Conservation (phyloP, 2,329 filamentous ascomycete genomes). For the Shiraia bambusicola region DNA sequence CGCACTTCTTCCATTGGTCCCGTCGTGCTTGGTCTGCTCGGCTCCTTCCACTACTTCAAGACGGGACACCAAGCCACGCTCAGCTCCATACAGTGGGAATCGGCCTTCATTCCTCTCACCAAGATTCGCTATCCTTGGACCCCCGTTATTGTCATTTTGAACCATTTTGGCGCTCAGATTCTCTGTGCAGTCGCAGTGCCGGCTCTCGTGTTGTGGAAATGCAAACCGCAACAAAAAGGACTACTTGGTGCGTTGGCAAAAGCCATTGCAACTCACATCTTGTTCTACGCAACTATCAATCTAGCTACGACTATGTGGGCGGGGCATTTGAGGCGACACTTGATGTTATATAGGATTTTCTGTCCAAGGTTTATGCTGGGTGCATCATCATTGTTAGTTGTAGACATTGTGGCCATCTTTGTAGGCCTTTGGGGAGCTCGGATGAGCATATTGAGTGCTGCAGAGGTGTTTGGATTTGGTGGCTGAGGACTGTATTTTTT, state of each 20-base stretch:
- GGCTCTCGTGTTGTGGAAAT: constrained; percentile 85
- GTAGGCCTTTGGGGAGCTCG: constrained; percentile 74
- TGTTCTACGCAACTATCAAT: constrained; percentile 80
- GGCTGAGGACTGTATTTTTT: constrained; percentile 5
- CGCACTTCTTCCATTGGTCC: constrained; percentile 76
- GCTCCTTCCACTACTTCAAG: constrained; percentile 95
- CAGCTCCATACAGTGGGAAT: constrained; percentile 91
- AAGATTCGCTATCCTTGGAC: constrained; percentile 87
- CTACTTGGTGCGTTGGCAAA: constrained; percentile 70
- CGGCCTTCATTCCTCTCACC: constrained; percentile 84
- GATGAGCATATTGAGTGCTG: constrained; percentile 74
- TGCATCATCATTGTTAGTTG: constrained; percentile 67
- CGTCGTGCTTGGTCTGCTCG: constrained; percentile 80
- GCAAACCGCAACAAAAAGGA: constrained; percentile 66
- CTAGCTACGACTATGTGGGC: constrained; percentile 90
- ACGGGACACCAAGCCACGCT: constrained; percentile 93
- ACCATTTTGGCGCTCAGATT: constrained; percentile 88
- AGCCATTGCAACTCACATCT: constrained; percentile 71
- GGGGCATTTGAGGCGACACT: constrained; percentile 79
- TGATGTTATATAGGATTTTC: constrained; percentile 97
- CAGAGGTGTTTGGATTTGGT: constrained; percentile 76
- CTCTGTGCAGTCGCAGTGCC: constrained; percentile 78
- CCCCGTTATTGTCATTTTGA: constrained; percentile 76
- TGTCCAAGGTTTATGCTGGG: constrained; percentile 87
- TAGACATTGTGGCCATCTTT: constrained; percentile 72